Conservation (phyloP, 1,139 yeast genomes). For the Protomyces arabidopsidicola region DNA sequence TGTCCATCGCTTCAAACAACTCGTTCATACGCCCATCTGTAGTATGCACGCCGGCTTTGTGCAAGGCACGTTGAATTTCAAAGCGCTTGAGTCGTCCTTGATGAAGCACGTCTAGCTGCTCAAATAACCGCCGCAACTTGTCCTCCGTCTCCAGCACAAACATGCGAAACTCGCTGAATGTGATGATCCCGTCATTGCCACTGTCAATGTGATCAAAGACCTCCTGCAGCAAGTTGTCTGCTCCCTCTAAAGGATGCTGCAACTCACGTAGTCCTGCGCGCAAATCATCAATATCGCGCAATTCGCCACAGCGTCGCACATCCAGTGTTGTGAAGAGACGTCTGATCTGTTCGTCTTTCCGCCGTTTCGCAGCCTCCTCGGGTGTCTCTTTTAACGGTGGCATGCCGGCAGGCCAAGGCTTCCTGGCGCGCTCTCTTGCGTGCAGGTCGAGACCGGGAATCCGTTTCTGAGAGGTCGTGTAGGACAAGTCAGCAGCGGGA, state of each 20-base stretch:
- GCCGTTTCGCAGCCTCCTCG: slow-evolving; percentile 1
- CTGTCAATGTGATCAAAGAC: slow-evolving; percentile 55
- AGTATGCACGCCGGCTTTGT: slow-evolving; percentile 39
- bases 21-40: slow-evolving; percentile 30
- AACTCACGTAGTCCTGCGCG: slow-evolving; percentile 34
- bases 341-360: slow-evolving; percentile 42
- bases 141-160: slow-evolving; percentile 61
- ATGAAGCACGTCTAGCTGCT: slow-evolving; percentile 62
- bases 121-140: slow-evolving; percentile 67
- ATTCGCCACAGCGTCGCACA: slow-evolving; percentile 32
- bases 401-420: neutral
- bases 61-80: slow-evolving; percentile 65
- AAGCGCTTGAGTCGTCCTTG: slow-evolving; percentile 66
- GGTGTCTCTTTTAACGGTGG: neutral
- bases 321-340: slow-evolving; percentile 34
- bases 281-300: slow-evolving; percentile 34
- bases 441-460: too few relatives aligned
- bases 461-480: too few relatives aligned
- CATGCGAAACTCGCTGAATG: slow-evolving; percentile 54
- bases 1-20: slow-evolving; percentile 60
- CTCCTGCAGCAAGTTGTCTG: slow-evolving; percentile 55
- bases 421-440: too few relatives aligned
- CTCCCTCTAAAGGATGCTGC: slow-evolving; percentile 52
- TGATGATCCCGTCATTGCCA: slow-evolving; percentile 44
- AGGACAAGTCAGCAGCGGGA: too few relatives aligned